These are phyloP conservation scores for Pseudodiploospora longispora DNA, from an alignment of 2,329 filamentous ascomycete genomes.

Conservation along the genomic window DNA sequence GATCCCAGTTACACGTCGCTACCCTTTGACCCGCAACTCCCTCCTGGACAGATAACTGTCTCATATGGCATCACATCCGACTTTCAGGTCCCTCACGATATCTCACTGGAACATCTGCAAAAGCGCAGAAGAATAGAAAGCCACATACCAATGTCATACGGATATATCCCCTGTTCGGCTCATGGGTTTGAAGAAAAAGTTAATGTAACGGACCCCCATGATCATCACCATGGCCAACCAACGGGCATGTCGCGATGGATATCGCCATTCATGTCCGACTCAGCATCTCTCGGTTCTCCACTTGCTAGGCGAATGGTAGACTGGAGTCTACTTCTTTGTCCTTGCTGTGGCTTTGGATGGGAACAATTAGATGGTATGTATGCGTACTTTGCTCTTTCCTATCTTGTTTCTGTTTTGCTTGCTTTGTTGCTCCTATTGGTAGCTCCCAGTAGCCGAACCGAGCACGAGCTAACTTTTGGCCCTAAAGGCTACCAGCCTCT, in stretches of 20 bases:
- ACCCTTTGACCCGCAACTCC: slow-evolving; percentile 17
- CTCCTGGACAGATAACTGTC: slow-evolving; percentile 19
- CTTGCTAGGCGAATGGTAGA: slow-evolving; percentile 21
- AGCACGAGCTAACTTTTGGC: slow-evolving; percentile 1
- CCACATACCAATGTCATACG: slow-evolving; percentile 23
- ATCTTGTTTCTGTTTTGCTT: slow-evolving; percentile 1
- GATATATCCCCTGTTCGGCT: slow-evolving; percentile 14
- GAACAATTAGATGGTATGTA: slow-evolving; percentile 24
- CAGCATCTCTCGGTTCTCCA: slow-evolving; percentile 16
- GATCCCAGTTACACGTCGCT: slow-evolving; percentile 17
- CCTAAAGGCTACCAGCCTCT: slow-evolving; percentile 27
- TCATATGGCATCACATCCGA: slow-evolving; percentile 25
- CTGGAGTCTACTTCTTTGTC: slow-evolving; percentile 20
- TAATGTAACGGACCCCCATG: slow-evolving; percentile 12
- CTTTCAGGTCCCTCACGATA: slow-evolving; percentile 20
- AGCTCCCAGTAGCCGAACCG: neutral
- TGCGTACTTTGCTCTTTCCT: neutral
- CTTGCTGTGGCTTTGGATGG: slow-evolving; percentile 22
- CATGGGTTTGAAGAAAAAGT: slow-evolving; percentile 25
- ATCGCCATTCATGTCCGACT: slow-evolving; percentile 13
- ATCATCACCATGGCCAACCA: slow-evolving; percentile 14
- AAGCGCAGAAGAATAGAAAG: slow-evolving; percentile 25
- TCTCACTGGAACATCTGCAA: slow-evolving; percentile 16
- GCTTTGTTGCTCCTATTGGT: neutral
- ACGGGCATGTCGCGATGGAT: slow-evolving; percentile 15